These are phyloP conservation scores for Sphagnum contortum DNA, from an alignment of 225 moss, liverwort and hornwort species.

Conservation along the genomic window DNA sequence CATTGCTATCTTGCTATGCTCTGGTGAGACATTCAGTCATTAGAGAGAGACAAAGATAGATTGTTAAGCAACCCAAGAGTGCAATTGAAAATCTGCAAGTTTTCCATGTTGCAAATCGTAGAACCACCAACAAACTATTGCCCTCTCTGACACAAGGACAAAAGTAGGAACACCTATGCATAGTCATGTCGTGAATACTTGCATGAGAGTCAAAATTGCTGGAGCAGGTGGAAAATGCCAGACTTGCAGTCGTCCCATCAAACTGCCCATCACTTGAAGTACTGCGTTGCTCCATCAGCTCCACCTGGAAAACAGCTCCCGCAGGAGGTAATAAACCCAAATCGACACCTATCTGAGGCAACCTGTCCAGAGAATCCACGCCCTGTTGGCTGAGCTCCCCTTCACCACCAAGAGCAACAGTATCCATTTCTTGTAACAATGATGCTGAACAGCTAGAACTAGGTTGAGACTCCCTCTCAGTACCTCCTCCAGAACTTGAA, in stretches of 20 bases:
- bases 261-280: constrained; percentile 47
- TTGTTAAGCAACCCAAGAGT: no score
- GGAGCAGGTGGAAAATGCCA: constrained; percentile 55
- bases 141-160: no score
- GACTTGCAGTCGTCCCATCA: constrained; percentile 33
- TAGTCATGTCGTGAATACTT: constrained; percentile 46
- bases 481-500: constrained; percentile 49
- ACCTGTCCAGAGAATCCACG: constrained; percentile 22
- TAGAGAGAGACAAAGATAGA: no score
- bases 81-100: no score
- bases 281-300: constrained; percentile 40
- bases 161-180: no score
- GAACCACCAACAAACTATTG: no score
- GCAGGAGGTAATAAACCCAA: constrained; percentile 42
- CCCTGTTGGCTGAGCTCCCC: constrained; percentile 29
- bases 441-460: constrained; percentile 52
- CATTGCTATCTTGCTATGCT: no score
- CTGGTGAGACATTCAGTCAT: no score
- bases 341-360: constrained; percentile 21
- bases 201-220: constrained; percentile 72
- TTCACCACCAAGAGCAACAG: constrained; percentile 59
- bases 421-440: constrained; percentile 64
- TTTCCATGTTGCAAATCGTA: no score
- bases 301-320: constrained; percentile 54
- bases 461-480: constrained; percentile 24